These are phyloP conservation scores for Aspergillus sp. DNA, from an alignment of 2,329 filamentous ascomycete species.

Conservation along the genomic window DNA sequence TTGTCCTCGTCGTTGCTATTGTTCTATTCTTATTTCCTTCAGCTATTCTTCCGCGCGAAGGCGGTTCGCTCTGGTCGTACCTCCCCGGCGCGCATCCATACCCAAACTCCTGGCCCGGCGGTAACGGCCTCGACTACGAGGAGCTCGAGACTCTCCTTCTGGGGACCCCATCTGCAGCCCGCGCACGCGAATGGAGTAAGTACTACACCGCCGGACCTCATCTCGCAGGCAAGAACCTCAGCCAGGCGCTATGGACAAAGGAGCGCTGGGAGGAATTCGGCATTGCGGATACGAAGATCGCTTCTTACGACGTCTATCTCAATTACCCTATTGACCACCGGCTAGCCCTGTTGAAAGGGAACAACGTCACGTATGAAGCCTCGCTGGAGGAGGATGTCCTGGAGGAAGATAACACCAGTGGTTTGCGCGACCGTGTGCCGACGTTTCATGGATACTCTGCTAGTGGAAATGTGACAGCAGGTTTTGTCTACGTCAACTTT, in stretches of 20 bases:
- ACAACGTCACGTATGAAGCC: constrained; percentile 72
- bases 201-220: constrained; percentile 79
- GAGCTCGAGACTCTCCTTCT: constrained; percentile 56
- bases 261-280: constrained; percentile 73
- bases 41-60: constrained; percentile 37
- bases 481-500: constrained; percentile 88
- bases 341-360: constrained; percentile 63
- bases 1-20: constrained; percentile 38
- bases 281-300: constrained; percentile 57
- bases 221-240: constrained; percentile 74
- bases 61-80: constrained; percentile 41
- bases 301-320: constrained; percentile 72
- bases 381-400: constrained; percentile 81
- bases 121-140: constrained; percentile 51
- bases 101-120: constrained; percentile 44
- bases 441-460: constrained; percentile 96
- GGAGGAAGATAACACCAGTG: constrained; percentile 76
- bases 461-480: constrained; percentile 83
- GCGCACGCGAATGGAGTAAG: constrained; percentile 68
- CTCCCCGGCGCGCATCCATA: constrained; percentile 40
- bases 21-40: constrained; percentile 44
- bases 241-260: constrained; percentile 74
- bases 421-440: constrained; percentile 70
- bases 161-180: constrained; percentile 54
- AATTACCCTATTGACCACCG: constrained; percentile 75